Base-by-base conservation (phyloP, 73 alveolate species). In the Effrenium voratum region DNA sequence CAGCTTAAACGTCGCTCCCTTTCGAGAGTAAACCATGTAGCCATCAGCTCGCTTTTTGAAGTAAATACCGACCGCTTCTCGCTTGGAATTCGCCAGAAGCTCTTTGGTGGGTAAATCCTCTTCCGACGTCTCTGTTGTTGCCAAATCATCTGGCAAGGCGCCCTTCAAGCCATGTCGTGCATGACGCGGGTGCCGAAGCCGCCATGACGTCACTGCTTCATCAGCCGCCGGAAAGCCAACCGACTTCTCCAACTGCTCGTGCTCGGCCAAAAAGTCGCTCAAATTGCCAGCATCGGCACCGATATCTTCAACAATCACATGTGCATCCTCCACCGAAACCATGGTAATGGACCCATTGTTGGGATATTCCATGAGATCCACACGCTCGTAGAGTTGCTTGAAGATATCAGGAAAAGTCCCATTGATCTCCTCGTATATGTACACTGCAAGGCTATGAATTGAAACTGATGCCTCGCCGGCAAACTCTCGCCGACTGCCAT, bases 381-480 rank as follows among this genome's bases (percentile, higher is more conserved):
- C 59, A 6, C 55, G 28, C 26, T 83, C 77, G 43, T n/a, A 50
- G 57, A 83, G 93, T 32, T 83, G 50, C 26, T 55, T 57, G 77
- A 83, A 83, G 93, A 83, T 83, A 30, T 83, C 93, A 30, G n/a
- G 59, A 55, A 83, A 83, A 10, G 93, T 83, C 5, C 93, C 93
- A 83, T 83, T 83, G 93, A 83, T 83, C 63, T 83, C 79, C 76
- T 83, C 93, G 41, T 83, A 79, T 55, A 83, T 55, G 77, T 83
- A 83, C 93, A 83, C 93, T 34, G 93, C 93, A 34, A 83, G 93
- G 55, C 49, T 34, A 57, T 83, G 93, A 55, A 55, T 55, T 52
- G 93, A 83, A 57, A 83, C 44, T 36, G 26, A n/a, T 6, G 19
- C 72, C 43, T 55, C 80, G 41, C 80, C 57, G 41, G 93, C 93